Conservation (phyloP, 371 early-diverging fungal species). For the Mortierella sp. region DNA sequence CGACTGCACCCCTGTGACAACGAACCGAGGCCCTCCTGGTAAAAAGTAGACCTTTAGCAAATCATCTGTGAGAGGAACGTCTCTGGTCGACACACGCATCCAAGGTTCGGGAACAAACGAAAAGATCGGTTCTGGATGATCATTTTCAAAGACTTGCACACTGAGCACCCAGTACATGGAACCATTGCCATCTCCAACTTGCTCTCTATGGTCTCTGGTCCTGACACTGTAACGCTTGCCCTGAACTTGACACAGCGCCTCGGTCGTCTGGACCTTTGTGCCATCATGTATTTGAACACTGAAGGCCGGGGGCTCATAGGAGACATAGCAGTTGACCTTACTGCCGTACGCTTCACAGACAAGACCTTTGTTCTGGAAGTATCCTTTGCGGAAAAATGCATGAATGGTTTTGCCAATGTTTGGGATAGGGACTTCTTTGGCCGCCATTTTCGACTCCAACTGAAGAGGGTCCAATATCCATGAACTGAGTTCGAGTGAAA, state of each 20-base stretch:
- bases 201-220: conserved; percentile 15
- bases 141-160: conserved; percentile 27
- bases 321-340: conserved; percentile 27
- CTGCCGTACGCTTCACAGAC: conserved; percentile 26
- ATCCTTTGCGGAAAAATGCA: conserved; percentile 15
- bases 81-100: conserved; percentile 30
- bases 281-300: background rate
- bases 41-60: conserved; percentile 31
- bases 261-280: conserved; percentile 2
- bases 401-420: conserved; percentile 23
- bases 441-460: conserved; percentile 21
- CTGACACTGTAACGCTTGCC: conserved; percentile 18
- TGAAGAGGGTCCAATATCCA: conserved; percentile 42
- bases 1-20: conserved; percentile 31
- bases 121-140: conserved; percentile 19
- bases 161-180: conserved; percentile 39
- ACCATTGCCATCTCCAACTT: conserved; percentile 38
- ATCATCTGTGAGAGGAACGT: conserved; percentile 14
- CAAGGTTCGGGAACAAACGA: conserved; percentile 52
- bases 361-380: conserved; percentile 15
- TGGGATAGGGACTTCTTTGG: conserved; percentile 33
- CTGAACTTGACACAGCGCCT: conserved; percentile 1
- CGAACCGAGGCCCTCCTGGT: conserved; percentile 16
- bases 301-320: conserved; percentile 11
- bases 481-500: conserved; percentile 15